phyloP scores from a whole-genome alignment of 2,329 filamentous ascomycete genomes.

The Verruconis gallopava region DNA sequence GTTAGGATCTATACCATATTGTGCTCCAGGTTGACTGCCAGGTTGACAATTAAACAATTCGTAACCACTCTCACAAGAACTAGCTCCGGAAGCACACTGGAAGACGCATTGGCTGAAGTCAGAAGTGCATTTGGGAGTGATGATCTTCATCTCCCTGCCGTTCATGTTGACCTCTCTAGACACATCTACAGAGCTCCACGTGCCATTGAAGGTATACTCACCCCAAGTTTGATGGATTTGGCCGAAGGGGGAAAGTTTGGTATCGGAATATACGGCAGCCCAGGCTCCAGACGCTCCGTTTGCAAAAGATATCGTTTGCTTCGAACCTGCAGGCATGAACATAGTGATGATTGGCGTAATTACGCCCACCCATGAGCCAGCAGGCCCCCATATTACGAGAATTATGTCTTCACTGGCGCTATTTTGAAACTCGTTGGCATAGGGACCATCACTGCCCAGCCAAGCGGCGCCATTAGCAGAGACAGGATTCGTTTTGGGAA shows the following conservation, averaged over 20 bases:
- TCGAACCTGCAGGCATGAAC: conserved; percentile 24
- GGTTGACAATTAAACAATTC: too few species aligned
- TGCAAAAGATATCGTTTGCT: conserved; percentile 25
- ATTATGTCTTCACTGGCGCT: conserved; percentile 18
- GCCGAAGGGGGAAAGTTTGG: conserved; percentile 23
- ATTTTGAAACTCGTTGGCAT: conserved; percentile 25
- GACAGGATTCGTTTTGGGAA: too few species aligned
- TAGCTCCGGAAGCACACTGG: conserved; percentile 25
- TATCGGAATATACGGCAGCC: conserved; percentile 24
- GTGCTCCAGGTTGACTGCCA: too few species aligned
- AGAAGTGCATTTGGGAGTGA: conserved; percentile 27
- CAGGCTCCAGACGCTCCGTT: conserved; percentile 28
- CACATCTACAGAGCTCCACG: conserved; percentile 29
- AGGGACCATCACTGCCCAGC: conserved; percentile 22
- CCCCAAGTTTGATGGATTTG: conserved; percentile 32
- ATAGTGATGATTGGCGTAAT: conserved; percentile 24
- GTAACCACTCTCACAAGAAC: too few species aligned
- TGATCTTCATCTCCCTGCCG: conserved; percentile 27
- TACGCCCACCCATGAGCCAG: conserved; percentile 24
- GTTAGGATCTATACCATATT: too few species aligned
- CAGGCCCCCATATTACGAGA: conserved; percentile 24
- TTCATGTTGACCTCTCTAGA: conserved; percentile 33
- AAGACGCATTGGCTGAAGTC: conserved; percentile 32
- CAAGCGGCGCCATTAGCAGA: conserved; percentile 23
- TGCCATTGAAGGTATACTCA: conserved; percentile 30